These are phyloP conservation scores for Cucumis hystrix DNA, from an alignment of 306 rosid genomes.

Conservation along the genomic window DNA sequence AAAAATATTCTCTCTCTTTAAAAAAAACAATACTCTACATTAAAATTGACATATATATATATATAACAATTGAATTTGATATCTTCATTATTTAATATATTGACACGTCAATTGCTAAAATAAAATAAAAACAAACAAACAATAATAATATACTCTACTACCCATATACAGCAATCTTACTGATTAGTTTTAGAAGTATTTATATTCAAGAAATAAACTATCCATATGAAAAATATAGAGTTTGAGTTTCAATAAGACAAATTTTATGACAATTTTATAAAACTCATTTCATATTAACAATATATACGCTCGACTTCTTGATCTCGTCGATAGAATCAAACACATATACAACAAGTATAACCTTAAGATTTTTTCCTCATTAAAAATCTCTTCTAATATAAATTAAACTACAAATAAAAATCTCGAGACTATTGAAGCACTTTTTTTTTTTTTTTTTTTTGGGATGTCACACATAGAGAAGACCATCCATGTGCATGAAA, in stretches of 20 bases:
- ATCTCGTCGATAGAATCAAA: not conserved
- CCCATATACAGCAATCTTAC: too few relatives aligned
- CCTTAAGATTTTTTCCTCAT: accelerated
- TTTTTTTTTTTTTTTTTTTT: too few relatives aligned
- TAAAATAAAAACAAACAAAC: not conserved
- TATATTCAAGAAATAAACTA: not conserved
- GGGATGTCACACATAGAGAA: slow-evolving; percentile 24
- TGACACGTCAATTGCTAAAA: not conserved
- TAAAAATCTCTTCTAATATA: not conserved
- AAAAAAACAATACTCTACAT: not conserved
- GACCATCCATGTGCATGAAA: slow-evolving; percentile 69
- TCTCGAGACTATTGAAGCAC: not conserved
- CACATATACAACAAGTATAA: not conserved
- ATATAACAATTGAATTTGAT: not conserved
- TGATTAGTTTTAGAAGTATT: too few relatives aligned
- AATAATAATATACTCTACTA: not conserved
- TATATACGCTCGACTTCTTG: not conserved
- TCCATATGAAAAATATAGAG: not conserved
- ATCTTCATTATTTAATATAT: not conserved
- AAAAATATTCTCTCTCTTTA: not conserved
- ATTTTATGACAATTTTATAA: not conserved
- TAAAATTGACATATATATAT: not conserved
- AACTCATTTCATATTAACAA: not conserved
- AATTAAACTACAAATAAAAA: not conserved
- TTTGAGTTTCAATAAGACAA: not conserved